Evolutionary conservation across 441 rosid species (phyloP).

Genomic region (Erodium chrysanthum): DNA sequence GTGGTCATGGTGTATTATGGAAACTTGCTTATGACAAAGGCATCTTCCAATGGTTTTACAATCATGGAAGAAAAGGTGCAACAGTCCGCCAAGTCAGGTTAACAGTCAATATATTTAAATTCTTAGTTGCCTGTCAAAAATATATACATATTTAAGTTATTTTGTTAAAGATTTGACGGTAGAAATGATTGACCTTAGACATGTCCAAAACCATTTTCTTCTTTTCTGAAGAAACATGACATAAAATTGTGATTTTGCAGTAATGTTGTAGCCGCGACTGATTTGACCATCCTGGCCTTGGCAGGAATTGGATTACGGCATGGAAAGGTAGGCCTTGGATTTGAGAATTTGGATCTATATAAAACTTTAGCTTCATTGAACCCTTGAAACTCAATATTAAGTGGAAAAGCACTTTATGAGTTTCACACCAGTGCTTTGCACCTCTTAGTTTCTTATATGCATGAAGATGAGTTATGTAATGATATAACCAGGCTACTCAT

Average conservation of each 20-base stretch:
- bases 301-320: conserved; percentile 77
- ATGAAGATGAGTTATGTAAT: too few relatives aligned
- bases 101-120: conserved; percentile 21
- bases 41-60: conserved; percentile 63
- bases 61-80: conserved; percentile 83
- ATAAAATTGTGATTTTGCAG: conserved; percentile 35
- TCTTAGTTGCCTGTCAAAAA: not conserved
- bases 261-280: conserved; percentile 89
- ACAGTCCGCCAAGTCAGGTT: conserved; percentile 95
- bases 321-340: conserved; percentile 44
- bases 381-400: not conserved
- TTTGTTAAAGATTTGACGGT: not conserved
- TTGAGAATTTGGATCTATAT: not conserved
- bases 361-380: not conserved
- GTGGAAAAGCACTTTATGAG: not conserved
- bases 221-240: too few relatives aligned
- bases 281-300: conserved; percentile 79
- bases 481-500: too few relatives aligned
- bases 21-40: conserved; percentile 90
- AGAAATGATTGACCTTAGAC: conserved; percentile 5
- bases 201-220: too few relatives aligned
- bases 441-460: not conserved
- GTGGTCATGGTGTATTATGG: conserved; percentile 97
- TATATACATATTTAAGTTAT: not conserved
- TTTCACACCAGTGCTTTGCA: not conserved